Conservation (phyloP, 345 rosid species). For the Acer saccharum region DNA sequence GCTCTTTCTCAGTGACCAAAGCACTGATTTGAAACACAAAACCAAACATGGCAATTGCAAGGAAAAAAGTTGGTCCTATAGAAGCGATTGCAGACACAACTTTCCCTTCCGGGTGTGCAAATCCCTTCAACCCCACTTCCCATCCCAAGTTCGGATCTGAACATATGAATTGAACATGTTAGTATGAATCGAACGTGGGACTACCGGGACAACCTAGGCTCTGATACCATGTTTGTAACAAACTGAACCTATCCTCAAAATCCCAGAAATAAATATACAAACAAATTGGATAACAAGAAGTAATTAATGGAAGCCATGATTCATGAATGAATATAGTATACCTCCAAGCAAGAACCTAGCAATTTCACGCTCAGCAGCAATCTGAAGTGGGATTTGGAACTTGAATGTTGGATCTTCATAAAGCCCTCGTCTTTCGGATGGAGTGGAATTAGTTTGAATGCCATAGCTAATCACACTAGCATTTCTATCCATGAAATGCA, state of each 20-base stretch:
- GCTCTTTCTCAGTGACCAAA: conserved; percentile 84
- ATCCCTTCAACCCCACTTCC: conserved; percentile 78
- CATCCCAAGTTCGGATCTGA: conserved; percentile 69
- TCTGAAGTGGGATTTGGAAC: conserved; percentile 85
- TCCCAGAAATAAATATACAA: no score
- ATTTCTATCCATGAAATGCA: conserved; percentile 63
- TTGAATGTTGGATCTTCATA: conserved; percentile 82
- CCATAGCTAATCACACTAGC: conserved; percentile 72
- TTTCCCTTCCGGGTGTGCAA: conserved; percentile 69
- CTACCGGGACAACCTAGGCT: no score
- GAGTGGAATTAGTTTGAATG: conserved; percentile 82
- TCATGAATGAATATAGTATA: conserved; percentile 16
- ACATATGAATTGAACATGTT: not conserved
- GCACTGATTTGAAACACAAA: conserved; percentile 81
- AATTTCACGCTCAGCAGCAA: conserved; percentile 90
- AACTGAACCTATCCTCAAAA: no score
- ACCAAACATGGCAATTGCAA: conserved; percentile 86
- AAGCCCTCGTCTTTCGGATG: conserved; percentile 44
- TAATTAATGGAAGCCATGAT: not conserved
- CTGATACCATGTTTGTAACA: no score
- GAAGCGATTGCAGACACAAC: conserved; percentile 43
- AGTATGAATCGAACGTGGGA: no score
- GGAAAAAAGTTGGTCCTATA: conserved; percentile 79
- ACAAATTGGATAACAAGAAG: no score
- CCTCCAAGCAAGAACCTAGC: conserved; percentile 80